These are phyloP conservation scores for Fusarium sp. DNA, from an alignment of 2,329 filamentous ascomycete species.

Conservation along the genomic window DNA sequence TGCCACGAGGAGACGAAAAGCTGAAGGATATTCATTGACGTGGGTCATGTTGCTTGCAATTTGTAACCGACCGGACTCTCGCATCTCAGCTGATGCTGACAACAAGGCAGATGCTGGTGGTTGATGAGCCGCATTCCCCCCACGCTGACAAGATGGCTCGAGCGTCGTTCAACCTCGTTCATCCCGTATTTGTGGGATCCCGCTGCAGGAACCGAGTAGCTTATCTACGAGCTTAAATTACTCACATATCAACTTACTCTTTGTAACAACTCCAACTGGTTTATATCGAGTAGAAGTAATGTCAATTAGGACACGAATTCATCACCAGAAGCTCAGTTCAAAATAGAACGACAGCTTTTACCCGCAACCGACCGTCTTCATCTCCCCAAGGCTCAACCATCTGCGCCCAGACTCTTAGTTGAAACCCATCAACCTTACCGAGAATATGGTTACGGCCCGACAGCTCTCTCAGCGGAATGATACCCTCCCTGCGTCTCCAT, in stretches of 20 bases:
- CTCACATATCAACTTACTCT: neutral
- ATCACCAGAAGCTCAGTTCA: neutral
- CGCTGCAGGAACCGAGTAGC: neutral
- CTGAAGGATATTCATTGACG: neutral
- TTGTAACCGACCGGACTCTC: neutral
- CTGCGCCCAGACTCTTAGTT: neutral
- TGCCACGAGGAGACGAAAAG: neutral
- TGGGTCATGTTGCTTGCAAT: neutral
- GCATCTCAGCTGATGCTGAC: accelerated
- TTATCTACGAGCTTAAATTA: neutral
- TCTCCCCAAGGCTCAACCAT: neutral
- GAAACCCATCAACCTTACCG: neutral
- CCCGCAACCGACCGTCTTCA: neutral
- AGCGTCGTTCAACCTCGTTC: neutral
- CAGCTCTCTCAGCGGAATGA: neutral
- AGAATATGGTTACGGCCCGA: neutral
- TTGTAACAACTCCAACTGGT: too few species aligned
- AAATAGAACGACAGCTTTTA: neutral
- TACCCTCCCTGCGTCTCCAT: neutral
- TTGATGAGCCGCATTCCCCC: neutral
- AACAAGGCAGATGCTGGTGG: neutral
- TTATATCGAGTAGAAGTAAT: accelerated
- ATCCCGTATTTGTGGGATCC: neutral
- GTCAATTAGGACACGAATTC: accelerated
- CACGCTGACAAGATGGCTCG: neutral